Evolutionary conservation across 2,329 filamentous ascomycete genomes (phyloP).

Genomic region (Aureobasidium namibiae): DNA sequence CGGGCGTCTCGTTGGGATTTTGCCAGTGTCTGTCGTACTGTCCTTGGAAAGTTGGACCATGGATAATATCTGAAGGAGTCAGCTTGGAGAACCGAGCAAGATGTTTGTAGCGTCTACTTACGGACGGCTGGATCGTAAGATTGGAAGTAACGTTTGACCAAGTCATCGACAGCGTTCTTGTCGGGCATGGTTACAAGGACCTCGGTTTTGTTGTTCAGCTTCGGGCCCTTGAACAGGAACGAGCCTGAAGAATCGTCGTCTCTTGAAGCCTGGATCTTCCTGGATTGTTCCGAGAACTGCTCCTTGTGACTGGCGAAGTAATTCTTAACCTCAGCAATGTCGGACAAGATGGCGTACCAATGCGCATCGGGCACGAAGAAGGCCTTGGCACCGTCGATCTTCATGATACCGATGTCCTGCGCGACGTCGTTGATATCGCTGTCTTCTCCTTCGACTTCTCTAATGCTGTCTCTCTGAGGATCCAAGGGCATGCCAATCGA

Average conservation of each 20-base stretch:
- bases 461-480: constrained; percentile 45
- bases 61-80: constrained; percentile 33
- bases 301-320: constrained; percentile 84
- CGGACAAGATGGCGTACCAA: constrained; percentile 45
- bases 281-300: constrained; percentile 74
- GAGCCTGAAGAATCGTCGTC: constrained; percentile 57
- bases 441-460: constrained; percentile 41
- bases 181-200: constrained; percentile 71
- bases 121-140: constrained; percentile 58
- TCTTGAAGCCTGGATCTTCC: constrained; percentile 64
- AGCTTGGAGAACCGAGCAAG: background rate
- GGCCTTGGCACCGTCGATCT: constrained; percentile 41
- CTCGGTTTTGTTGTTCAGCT: constrained; percentile 64
- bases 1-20: constrained; percentile 60
- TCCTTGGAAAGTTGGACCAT: constrained; percentile 73
- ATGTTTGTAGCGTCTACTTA: constrained; percentile 30
- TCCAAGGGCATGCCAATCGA: constrained; percentile 23
- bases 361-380: constrained; percentile 44
- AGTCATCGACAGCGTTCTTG: constrained; percentile 72
- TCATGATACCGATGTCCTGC: constrained; percentile 45
- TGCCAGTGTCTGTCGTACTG: constrained; percentile 62
- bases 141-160: constrained; percentile 87
- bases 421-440: constrained; percentile 54
- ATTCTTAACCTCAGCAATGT: constrained; percentile 83
- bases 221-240: constrained; percentile 66